Base-by-base conservation (phyloP, 495 filamentous ascomycete genomes). In the Annulohypoxylon bovei region DNA sequence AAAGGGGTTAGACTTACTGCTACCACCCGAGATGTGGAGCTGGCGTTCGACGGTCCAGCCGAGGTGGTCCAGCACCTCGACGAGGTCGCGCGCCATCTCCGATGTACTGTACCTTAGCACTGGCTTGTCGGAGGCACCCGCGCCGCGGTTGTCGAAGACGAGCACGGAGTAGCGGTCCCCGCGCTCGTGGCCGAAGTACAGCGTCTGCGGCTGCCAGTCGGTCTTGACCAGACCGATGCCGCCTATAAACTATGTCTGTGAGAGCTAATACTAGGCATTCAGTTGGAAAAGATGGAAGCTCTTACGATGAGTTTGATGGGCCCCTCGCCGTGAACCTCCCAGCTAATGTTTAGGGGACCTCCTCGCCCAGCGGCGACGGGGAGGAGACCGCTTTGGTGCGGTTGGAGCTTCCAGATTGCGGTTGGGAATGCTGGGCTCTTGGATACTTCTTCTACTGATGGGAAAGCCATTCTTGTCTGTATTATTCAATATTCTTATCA, bases 71-170 rank as follows among this genome's bases (percentile, higher is more conserved):
- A 90, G 60, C 18, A 92, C 70, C 70, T 92, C 90, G 46, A 90
- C 64, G 46, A 84, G 73, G 77, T 92, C 89, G 67, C 80, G 83
- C 23, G 89, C 89, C 89, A 92, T 91, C 71, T 90, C 88, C 27
- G 81, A 85, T 9, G 89, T 91, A 30, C 86, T 83, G 75, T 91
- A 92, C 47, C 88, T 80, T 59, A 82, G 67, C 14, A 81, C 28
- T n/a, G 91, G 91, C 75, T 89, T 90, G 75, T 89, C 88, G 33
- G 88, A 90, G 53, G 82, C 81, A 59, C 90, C 90, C 37, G 90
- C 87, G 62, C 90, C 90, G 57, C 87, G 84, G 70, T 89, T 92
- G 76, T 92, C 90, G 70, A 89, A 87, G 40, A 92, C 79, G 20
- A 92, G 80, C 67, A 77, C 84, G 5, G 86, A 84, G 75, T 90